Evolutionary conservation across 2,329 filamentous ascomycete species (phyloP), one percentile per base, ranked within the genome.

Genomic region (Coleophoma eucalyptorum): DNA sequence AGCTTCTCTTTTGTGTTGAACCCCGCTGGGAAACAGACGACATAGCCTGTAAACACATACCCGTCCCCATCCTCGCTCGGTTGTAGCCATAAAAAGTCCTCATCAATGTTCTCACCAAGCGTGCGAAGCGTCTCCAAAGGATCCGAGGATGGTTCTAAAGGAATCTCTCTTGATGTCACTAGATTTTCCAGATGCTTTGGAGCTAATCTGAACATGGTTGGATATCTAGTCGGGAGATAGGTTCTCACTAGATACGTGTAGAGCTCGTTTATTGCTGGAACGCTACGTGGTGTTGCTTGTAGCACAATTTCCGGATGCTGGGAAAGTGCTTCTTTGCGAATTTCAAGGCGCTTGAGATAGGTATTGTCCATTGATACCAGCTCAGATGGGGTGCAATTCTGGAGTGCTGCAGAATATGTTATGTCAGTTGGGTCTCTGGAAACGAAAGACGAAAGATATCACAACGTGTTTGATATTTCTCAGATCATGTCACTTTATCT

Each of bases 351-450:
- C 1, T 72, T 62, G 18, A 70, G 65, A 62, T 84, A 85, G 7
- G 76, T 84, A 37, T 77, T 76, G 65, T 86, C 82, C 65, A 85
- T 78, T 16, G 67, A 71, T 35, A 86, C 67, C 15, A 85, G 71
- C 10, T 81, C 73, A n/a, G 76, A 79, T 1, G 78, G 62, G 8
- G 73, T 61, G 13, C 75, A 71, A 42, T 69, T 78, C 59, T 81
- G 73, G 20, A 84, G 69, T 4, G 72, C 80, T 83, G 57, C 5
- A 26, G 26, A 26, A 5, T 38, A 15, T 38, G 6, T 15, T 38
- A 18, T 6, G 35, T 38, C 16, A 18, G 35, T 18, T 38, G 4
- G 6, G 35, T 38, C 16, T 18, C 16, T 38, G 35, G 16, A 8
- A 15, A n/a, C n/a, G n/a, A n/a, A n/a, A n/a, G n/a, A n/a, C 13